phyloP scores from a whole-genome alignment of 164 flowering plant genomes.

The Kingdonia uniflora region DNA sequence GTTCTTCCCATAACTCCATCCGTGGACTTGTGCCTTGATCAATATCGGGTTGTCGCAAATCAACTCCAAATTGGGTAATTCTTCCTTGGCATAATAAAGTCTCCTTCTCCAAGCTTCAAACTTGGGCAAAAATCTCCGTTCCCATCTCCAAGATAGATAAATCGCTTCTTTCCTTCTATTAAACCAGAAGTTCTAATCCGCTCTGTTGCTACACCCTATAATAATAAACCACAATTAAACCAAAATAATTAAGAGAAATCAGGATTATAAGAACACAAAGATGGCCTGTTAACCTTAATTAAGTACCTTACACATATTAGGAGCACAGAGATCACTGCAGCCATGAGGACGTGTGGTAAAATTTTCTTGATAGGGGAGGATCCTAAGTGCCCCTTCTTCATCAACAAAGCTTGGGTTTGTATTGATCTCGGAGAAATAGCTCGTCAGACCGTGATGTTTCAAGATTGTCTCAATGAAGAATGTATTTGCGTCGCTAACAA shows the following conservation, averaged over 20 bases:
- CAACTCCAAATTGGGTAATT: slow-evolving; percentile 42
- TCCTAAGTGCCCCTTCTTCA: slow-evolving; percentile 52
- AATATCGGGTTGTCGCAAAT: slow-evolving; percentile 27
- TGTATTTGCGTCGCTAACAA: too few species aligned
- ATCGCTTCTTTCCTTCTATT: slow-evolving; percentile 12
- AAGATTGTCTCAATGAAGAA: slow-evolving; percentile 71
- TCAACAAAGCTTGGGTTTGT: slow-evolving; percentile 55
- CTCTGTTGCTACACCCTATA: slow-evolving; percentile 55
- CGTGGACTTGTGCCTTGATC: slow-evolving; percentile 51
- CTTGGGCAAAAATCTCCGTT: slow-evolving; percentile 75
- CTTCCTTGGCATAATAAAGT: slow-evolving; percentile 81
- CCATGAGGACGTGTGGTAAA: slow-evolving; percentile 30
- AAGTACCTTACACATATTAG: slow-evolving; percentile 73
- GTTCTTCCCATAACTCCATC: slow-evolving; percentile 75
- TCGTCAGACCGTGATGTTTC: slow-evolving; percentile 47
- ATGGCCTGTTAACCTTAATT: not conserved
- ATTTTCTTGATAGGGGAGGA: slow-evolving; percentile 46
- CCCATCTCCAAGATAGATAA: slow-evolving; percentile 83
- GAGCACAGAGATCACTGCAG: slow-evolving; percentile 56
- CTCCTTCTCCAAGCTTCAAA: slow-evolving; percentile 42
- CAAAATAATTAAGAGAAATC: not conserved
- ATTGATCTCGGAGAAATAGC: slow-evolving; percentile 53
- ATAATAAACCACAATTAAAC: not conserved
- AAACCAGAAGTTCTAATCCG: slow-evolving; percentile 27
- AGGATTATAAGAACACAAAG: too few species aligned